Evolutionary conservation across 257 asterid species (phyloP), one percentile per base, ranked within the genome.

Genomic region (Solanum ossicruentum): DNA sequence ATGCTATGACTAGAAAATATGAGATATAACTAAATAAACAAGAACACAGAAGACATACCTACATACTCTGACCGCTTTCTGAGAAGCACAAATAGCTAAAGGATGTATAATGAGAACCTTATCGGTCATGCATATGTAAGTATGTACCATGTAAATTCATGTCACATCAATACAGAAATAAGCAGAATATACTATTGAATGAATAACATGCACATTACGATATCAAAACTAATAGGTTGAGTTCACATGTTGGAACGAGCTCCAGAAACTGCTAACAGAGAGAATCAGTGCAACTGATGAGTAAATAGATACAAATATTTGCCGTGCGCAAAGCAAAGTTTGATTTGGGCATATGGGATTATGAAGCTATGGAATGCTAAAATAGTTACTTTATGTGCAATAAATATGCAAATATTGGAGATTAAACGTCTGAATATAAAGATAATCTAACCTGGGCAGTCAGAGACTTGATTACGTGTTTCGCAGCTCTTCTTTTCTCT

Each of bases 381-480:
- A 67, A 7, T 36, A 15, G 77, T 36, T 67, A 49, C 16, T 75
- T 75, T 49, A 23, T 15, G 23, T 75, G 21, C 61, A 75, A 47
- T 2, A 47, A 23, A 54, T 49, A 75, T 49, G 82, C 73, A 65
- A 32, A 0, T 23, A n/a, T 12, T 80, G 11, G 26, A 52, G 65
- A 16, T 78, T 52, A 52, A 26, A 10, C 17, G 6, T 52, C n/a
- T 10, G 45, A 52, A 20, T 58, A 56, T 8, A 57, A 57, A n/a
- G 8, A 82, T 67, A 66, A 80, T 86, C 87, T 15, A 77, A 94
- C 99, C 98, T 92, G 97, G 36, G 93, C 90, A 87, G 92, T 90
- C n/a, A 96, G 88, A 20, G 91, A 90, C 87, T 90, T 91, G 81
- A 94, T 94, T 70, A 93, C 94, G 91, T 92, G 95, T 86, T 92